phyloP scores from a whole-genome alignment of 1,284 basidiomycete species.

The Apiotrichum sp. region DNA sequence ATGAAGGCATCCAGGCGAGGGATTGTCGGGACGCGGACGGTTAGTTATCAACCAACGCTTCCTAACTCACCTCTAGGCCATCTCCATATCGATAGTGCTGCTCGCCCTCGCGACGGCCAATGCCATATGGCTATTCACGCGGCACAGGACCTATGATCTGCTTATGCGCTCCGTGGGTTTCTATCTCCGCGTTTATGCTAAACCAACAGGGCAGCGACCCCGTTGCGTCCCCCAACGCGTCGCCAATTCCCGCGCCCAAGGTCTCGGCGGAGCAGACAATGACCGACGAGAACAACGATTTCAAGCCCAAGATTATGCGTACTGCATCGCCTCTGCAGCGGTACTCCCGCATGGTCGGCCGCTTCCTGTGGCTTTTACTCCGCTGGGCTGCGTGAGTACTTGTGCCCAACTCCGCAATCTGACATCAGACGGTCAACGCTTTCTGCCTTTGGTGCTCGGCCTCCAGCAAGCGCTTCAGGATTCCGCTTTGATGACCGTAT shows the following conservation, averaged over 20 bases:
- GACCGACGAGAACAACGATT: background rate
- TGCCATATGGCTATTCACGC: slow-evolving; percentile 38
- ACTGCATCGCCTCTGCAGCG: background rate
- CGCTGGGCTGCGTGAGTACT: slow-evolving; percentile 28
- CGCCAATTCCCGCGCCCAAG: slow-evolving; percentile 27
- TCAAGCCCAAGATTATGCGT: background rate
- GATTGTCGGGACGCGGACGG: slow-evolving; percentile 24
- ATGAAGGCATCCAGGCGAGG: slow-evolving; percentile 8
- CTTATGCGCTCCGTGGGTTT: slow-evolving; percentile 35
- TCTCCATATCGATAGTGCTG: slow-evolving; percentile 1
- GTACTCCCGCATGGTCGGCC: background rate
- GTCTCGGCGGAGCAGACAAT: background rate
- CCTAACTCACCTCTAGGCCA: slow-evolving; percentile 12
- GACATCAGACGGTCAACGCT: slow-evolving; percentile 19
- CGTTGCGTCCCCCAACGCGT: slow-evolving; percentile 34
- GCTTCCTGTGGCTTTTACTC: slow-evolving; percentile 10
- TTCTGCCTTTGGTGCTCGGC: slow-evolving; percentile 27
- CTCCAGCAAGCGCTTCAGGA: background rate
- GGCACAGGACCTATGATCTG: slow-evolving; percentile 41
- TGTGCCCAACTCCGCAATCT: slow-evolving; percentile 1
- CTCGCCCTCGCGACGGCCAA: slow-evolving; percentile 30
- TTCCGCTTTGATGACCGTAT: slow-evolving; percentile 27
- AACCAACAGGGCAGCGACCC: slow-evolving; percentile 25
- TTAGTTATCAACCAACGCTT: slow-evolving; percentile 11
- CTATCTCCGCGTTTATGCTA: background rate